Base-by-base conservation (phyloP, 306 rosid genomes). In the Quercus wislizeni region DNA sequence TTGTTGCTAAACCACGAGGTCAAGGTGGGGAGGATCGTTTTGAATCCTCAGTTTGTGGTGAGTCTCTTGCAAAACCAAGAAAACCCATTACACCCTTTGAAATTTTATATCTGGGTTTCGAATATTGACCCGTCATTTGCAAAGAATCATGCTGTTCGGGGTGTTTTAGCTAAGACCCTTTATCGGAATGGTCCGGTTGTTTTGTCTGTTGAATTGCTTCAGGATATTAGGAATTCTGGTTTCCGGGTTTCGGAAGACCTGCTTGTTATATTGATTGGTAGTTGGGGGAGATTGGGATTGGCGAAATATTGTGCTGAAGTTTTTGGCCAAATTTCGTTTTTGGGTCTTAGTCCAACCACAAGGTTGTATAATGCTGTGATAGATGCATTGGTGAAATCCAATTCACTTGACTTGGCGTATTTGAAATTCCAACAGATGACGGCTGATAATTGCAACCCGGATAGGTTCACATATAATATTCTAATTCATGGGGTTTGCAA, bases 211-310 rank as follows among this genome's bases (percentile, higher is more conserved):
- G 89, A 94, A 13, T 79, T 92, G 81, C 86, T 94, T 56, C 83
- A 69, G 41, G 91, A 88, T 23, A 73, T 94, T 83, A 77, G 62
- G 33, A 83, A 73, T 27, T 89, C 89, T 7, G 92, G 97, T 19
- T 75, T 86, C 56, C 69, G 55, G 69, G 82, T 94, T 55, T 79
- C 86, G 1, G 92, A 89, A 55, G 92, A 91, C 41, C 54, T 92
- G 83, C 85, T 94, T 10, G 91, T 90, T 71, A 28, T 88, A 25
- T 81, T 94, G 79, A 73, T 94, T 55, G 82, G 89, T 27, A 92
- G 98, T 74, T 94, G 97, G 97, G 99, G 99, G 18, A 92, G 84
- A 76, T 87, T 94, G 71, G 97, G 97, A 21, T 88, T 92, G 85
- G 89, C 93, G 2, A 90, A 87, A 17, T 92, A 92, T 74, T 92